Conservation (phyloP, 108 stramenopile genomes). For the Nitzschia sp. region DNA sequence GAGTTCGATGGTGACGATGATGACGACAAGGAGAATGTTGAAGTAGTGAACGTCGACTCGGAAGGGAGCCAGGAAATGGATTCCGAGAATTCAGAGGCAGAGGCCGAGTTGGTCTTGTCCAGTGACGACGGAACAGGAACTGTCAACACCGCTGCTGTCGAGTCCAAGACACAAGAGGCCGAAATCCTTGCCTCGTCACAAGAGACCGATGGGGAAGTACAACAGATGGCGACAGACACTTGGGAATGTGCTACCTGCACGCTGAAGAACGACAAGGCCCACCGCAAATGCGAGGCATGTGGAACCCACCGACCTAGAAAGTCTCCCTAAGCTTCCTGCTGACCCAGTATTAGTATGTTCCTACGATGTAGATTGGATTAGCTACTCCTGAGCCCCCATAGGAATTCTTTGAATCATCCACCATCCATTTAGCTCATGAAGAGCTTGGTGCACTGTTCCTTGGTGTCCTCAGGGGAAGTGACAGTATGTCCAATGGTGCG, state of each 20-base stretch:
- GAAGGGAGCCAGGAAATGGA: background rate
- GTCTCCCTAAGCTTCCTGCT: background rate
- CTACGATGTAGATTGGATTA: no score
- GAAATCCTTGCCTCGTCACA: background rate
- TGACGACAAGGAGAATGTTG: background rate
- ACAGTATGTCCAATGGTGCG: constrained; percentile 97
- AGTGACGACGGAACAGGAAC: background rate
- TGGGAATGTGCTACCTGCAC: constrained; percentile 62
- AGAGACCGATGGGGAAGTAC: background rate
- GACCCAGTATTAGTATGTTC: no score
- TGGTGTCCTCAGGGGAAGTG: constrained; percentile 94
- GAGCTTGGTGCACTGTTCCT: constrained; percentile 33
- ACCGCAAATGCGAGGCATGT: constrained; percentile 53
- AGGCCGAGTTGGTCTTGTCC: background rate
- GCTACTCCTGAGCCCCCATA: no score
- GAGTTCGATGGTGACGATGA: background rate
- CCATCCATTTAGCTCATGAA: constrained; percentile 21
- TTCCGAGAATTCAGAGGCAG: background rate
- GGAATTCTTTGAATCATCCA: background rate
- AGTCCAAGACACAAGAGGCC: background rate
- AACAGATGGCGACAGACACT: constrained; percentile 7
- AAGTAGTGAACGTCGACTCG: background rate
- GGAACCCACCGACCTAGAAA: constrained; percentile 17
- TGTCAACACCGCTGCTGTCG: background rate
- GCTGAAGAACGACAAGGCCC: constrained; percentile 39